These are phyloP conservation scores for Fragaria vesca DNA, from an alignment of 306 rosid species.

Conservation along the genomic window DNA sequence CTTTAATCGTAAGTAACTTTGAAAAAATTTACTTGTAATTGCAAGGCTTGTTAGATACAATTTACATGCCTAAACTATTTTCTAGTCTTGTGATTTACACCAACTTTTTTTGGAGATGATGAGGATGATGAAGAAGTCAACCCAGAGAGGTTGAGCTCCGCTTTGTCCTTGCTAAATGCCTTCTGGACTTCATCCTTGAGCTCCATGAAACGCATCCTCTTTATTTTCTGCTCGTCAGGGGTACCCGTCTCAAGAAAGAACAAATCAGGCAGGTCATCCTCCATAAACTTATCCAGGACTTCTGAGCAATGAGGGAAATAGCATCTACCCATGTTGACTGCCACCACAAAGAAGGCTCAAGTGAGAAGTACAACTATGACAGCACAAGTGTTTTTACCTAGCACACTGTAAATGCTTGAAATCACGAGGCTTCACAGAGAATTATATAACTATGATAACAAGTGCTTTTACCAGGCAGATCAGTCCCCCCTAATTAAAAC, in stretches of 20 bases:
- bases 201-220: constrained; percentile 46
- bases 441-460: background rate
- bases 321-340: constrained; percentile 47
- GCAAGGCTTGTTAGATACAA: constrained; percentile 20
- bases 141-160: constrained; percentile 25
- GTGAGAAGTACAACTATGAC: constrained; percentile 1
- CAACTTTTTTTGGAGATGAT: constrained; percentile 26
- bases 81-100: constrained; percentile 20
- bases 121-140: constrained; percentile 40
- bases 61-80: constrained; percentile 18
- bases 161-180: constrained; percentile 54
- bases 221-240: constrained; percentile 39
- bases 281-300: constrained; percentile 53
- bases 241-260: constrained; percentile 39
- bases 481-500: background rate
- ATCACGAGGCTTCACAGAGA: background rate
- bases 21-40: background rate
- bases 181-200: constrained; percentile 46
- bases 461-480: background rate
- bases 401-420: background rate
- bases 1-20: background rate
- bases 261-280: constrained; percentile 42
- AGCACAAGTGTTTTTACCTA: background rate
- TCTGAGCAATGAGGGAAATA: constrained; percentile 53
- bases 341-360: constrained; percentile 19